These are phyloP conservation scores for Millerago galiae DNA, from an alignment of 805 yeast species.

Conservation along the genomic window DNA sequence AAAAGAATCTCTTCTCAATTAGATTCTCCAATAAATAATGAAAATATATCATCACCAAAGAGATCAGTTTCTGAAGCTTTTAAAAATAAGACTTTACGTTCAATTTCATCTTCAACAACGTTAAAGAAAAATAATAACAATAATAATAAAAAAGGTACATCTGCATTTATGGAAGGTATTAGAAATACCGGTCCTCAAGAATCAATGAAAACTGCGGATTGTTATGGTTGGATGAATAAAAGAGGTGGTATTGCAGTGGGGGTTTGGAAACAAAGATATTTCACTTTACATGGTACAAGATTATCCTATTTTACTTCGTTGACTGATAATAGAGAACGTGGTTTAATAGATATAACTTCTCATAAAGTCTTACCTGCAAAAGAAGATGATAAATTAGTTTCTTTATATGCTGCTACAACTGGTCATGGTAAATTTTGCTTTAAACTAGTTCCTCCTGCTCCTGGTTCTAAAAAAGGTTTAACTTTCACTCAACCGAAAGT, in stretches of 20 bases:
- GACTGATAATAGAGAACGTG: constrained; percentile 79
- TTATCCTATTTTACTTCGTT: constrained; percentile 78
- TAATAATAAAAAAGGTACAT: constrained; percentile 54
- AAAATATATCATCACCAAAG: constrained; percentile 20
- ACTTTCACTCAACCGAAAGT: constrained; percentile 95
- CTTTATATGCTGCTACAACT: constrained; percentile 86
- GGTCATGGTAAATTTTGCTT: constrained; percentile 93
- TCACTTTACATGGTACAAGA: constrained; percentile 87
- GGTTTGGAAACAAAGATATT: constrained; percentile 85
- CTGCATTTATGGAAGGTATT: constrained; percentile 87
- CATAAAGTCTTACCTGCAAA: constrained; percentile 82
- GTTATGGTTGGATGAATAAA: constrained; percentile 95
- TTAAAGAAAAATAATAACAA: constrained; percentile 21
- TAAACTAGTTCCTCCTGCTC: constrained; percentile 93
- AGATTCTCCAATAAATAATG: not conserved
- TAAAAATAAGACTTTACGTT: constrained; percentile 45
- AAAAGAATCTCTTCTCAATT: constrained; percentile 1
- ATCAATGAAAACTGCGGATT: constrained; percentile 68
- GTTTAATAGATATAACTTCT: constrained; percentile 91
- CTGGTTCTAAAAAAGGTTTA: constrained; percentile 91
- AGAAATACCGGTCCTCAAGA: constrained; percentile 67
- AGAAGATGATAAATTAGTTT: constrained; percentile 79
- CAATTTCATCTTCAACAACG: constrained; percentile 44
- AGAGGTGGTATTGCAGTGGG: constrained; percentile 78
- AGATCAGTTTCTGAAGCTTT: constrained; percentile 45